A percentile compares a stretch with the other conserved stretches of the same genome.
Evolutionary conservation across 371 early-diverging fungal species (phyloP).

Genomic region (Synchytrium microbalum): DNA sequence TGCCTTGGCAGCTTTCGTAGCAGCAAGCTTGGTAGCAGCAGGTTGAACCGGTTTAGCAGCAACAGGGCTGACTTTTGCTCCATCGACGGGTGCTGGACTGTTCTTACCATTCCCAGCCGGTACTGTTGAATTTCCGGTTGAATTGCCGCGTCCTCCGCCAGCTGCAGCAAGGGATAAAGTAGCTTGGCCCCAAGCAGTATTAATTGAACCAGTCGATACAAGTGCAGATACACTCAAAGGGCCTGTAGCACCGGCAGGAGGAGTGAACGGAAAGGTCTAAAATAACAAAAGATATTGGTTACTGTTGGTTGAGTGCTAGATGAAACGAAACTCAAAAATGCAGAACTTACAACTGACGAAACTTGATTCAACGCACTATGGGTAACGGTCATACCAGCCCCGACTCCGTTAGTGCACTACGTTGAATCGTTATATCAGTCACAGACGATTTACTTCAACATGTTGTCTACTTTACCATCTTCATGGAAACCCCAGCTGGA

Average conservation of each 20-base stretch:
- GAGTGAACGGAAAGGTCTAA: not conserved
- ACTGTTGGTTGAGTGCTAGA: not conserved
- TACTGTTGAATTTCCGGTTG: no score
- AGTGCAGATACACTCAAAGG: not conserved
- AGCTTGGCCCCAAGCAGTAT: not conserved
- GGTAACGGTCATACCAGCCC: not conserved
- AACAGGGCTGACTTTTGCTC: no score
- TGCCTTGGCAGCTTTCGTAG: not conserved
- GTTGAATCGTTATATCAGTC: no score
- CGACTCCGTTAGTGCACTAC: no score
- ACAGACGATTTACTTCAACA: no score
- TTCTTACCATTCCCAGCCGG: no score
- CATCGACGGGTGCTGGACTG: no score
- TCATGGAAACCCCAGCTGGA: not conserved
- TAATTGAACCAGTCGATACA: not conserved
- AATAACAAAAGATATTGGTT: no score
- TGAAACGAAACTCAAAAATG: no score
- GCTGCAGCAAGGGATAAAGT: not conserved
- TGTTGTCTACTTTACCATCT: no score
- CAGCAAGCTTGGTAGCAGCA: not conserved
- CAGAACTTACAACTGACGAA: no score
- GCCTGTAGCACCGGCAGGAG: not conserved
- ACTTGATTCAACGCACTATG: no score
- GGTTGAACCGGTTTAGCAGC: not conserved
- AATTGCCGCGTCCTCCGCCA: not conserved